Percentiles rank a stretch among this genome's conserved stretches.
Conservation (phyloP, 495 filamentous ascomycete species). For the Daldinia concentrica region DNA sequence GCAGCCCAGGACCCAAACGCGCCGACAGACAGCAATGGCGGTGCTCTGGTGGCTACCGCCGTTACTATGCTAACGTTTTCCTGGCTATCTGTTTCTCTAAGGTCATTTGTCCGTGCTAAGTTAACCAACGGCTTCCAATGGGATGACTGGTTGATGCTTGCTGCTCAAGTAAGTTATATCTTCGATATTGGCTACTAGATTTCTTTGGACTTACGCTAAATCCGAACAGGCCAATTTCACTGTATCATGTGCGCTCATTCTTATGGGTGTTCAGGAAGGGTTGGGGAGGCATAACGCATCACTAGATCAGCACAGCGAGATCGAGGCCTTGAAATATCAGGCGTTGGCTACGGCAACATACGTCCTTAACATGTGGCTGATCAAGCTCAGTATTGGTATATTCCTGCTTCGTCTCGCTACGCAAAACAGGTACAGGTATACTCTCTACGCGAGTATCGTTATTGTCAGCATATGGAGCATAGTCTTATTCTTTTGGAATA, state of each 20-base stretch:
- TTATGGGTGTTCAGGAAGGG: conserved; percentile 46
- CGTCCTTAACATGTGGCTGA: conserved; percentile 55
- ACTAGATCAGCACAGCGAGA: conserved; percentile 47
- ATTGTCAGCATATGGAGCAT: conserved; percentile 52
- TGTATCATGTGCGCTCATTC: conserved; percentile 47
- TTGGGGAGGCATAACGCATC: conserved; percentile 51
- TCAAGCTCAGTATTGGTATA: conserved; percentile 56
- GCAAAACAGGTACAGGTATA: conserved; percentile 49
- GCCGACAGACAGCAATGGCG: conserved; percentile 50
- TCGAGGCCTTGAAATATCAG: conserved; percentile 51
- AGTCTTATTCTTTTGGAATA: conserved; percentile 53
- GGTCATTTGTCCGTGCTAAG: conserved; percentile 49
- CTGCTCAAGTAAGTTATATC: conserved; percentile 46
- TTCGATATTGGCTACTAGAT: background rate
- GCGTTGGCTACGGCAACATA: conserved; percentile 52
- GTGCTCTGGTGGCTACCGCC: conserved; percentile 45
- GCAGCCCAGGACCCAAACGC: conserved; percentile 46
- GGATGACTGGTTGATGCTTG: conserved; percentile 57
- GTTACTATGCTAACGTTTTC: conserved; percentile 45
- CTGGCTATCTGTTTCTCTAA: conserved; percentile 48
- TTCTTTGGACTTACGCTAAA: conserved; percentile 17
- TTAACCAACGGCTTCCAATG: conserved; percentile 52
- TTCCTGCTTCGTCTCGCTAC: conserved; percentile 54
- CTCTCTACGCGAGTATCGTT: conserved; percentile 45
- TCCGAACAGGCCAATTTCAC: conserved; percentile 48